Evolutionary conservation across 257 asterid species (phyloP), one percentile per base, ranked within the genome.

Genomic region (Voacanga thouarsii): DNA sequence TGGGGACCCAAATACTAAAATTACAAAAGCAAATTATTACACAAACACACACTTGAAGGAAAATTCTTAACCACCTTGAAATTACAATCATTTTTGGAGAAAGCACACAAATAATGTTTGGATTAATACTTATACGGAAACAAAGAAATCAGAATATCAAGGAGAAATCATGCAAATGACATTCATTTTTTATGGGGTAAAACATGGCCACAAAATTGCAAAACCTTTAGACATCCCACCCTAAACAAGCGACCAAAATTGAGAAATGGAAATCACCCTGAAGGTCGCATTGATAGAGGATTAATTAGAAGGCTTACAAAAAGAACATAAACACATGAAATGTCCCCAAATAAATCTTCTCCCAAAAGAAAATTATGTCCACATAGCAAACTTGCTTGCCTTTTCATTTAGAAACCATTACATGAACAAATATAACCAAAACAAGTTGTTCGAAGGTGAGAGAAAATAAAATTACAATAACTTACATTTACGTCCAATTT

Each of bases 1-100:
- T 19, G 90, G 84, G 78, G 94, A 33, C 77, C 80, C 88, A 19
- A 90, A 84, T 55, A 78, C 95, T 83, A 84, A 78, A 82, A 87
- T 69, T 60, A 68, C 65, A 80, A 53, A 69, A 74, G 75, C 30
- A 53, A 6, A 80, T 78, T 6, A 30, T 8, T 56, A 60, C 11
- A 30, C 37, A 50, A 33, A 6, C 28, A 47, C 37, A 12, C 8
- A 28, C 72, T 61, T 15, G 37, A 18, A 60, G 78, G 65, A 44
- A 71, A 63, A 45, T 44, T 63, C 45, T 37, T 5, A 74, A 53
- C 47, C 28, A 3, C 21, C 64, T 39, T 23, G 50, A 30, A 55
- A 73, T 11, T 5, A 11, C 15, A 56, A 55, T 73, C 45, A 73
- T 51, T 53, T 33, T 53, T 19, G 10, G 6, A 56, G 68, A 56